Conservation (phyloP, 805 yeast species). For the Tetrapisispora phaffii region DNA sequence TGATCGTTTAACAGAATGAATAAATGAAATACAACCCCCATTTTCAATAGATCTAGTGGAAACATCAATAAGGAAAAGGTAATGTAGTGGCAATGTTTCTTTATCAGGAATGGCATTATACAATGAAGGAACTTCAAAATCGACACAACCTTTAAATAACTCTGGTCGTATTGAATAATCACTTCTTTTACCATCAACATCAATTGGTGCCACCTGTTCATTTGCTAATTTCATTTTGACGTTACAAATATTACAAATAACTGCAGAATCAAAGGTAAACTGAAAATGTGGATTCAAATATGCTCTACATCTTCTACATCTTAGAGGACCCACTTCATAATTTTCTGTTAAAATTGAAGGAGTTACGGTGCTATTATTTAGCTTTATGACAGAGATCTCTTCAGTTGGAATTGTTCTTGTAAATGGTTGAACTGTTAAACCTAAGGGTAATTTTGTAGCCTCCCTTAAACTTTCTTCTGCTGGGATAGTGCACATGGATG, state of each 20-base stretch:
- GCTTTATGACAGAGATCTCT: slow-evolving; percentile 44
- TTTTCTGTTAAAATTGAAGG: not conserved
- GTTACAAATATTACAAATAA: slow-evolving; percentile 80
- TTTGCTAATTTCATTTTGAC: slow-evolving; percentile 59
- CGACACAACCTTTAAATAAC: slow-evolving; percentile 73
- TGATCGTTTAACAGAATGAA: slow-evolving; percentile 59
- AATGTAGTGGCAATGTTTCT: slow-evolving; percentile 45
- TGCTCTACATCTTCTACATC: slow-evolving; percentile 88
- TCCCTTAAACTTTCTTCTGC: slow-evolving; percentile 56
- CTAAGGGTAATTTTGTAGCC: slow-evolving; percentile 69
- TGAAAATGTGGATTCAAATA: slow-evolving; percentile 81
- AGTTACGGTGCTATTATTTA: slow-evolving; percentile 18
- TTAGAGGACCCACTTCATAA: slow-evolving; percentile 39
- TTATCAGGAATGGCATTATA: slow-evolving; percentile 45
- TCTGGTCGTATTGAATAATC: slow-evolving; percentile 46
- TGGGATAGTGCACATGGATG: slow-evolving; percentile 79
- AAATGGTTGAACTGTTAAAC: slow-evolving; percentile 75
- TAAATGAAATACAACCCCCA: slow-evolving; percentile 43
- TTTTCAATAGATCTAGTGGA: slow-evolving; percentile 51
- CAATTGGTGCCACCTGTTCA: slow-evolving; percentile 57
- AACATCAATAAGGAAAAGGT: slow-evolving; percentile 66
- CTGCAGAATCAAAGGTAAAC: slow-evolving; percentile 46
- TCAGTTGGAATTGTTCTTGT: slow-evolving; percentile 46
- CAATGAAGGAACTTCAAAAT: slow-evolving; percentile 63
- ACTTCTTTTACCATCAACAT: slow-evolving; percentile 48